These are phyloP conservation scores for Neofusicoccum ribis DNA, from an alignment of 2,329 filamentous ascomycete species.

Conservation along the genomic window DNA sequence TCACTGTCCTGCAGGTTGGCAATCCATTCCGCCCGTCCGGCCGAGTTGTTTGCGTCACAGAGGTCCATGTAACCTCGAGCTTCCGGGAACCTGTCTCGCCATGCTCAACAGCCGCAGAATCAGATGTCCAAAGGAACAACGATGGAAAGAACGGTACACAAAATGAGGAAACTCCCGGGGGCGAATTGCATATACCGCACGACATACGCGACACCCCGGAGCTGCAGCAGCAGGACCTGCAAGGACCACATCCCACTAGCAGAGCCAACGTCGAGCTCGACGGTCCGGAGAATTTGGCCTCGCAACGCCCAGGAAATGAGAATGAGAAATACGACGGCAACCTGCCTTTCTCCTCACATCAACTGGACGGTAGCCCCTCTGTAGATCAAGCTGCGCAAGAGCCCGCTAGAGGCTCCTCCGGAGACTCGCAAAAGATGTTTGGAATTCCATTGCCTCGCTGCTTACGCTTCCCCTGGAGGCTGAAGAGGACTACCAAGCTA, in stretches of 20 bases:
- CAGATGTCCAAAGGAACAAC: neutral
- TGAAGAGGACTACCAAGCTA: neutral
- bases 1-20: slow-evolving; percentile 30
- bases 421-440: no score
- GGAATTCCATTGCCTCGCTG: neutral
- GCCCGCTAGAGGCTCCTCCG: no score
- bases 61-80: slow-evolving; percentile 58
- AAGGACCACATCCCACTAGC: no score
- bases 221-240: no score
- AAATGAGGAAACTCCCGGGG: neutral
- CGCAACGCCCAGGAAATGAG: no score
- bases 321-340: no score
- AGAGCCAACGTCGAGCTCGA: no score
- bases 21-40: slow-evolving; percentile 45
- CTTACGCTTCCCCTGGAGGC: neutral
- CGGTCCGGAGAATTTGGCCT: no score
- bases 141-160: neutral
- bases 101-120: neutral
- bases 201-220: no score
- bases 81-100: neutral
- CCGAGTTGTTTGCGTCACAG: slow-evolving; percentile 55
- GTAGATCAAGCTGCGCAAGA: no score
- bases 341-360: no score
- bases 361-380: no score
- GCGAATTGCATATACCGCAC: neutral